Conservation (phyloP, 441 rosid genomes). For the Capsella rubella region DNA sequence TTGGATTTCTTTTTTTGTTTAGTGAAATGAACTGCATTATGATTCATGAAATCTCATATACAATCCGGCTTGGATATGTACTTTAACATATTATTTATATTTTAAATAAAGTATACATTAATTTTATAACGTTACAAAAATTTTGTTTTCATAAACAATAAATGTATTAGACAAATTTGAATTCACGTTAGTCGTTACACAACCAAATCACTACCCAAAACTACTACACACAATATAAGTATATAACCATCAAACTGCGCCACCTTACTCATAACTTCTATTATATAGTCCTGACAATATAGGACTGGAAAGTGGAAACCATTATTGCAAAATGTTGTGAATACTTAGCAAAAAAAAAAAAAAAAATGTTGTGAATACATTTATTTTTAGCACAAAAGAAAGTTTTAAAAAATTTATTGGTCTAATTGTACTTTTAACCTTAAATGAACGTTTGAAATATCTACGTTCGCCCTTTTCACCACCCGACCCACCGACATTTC, state of each 20-base stretch:
- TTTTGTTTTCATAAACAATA: too few species aligned
- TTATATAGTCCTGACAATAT: constrained; percentile 11
- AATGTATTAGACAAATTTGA: too few species aligned
- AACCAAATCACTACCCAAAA: not conserved
- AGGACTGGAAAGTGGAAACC: constrained; percentile 9
- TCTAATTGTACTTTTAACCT: constrained; percentile 1
- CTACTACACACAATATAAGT: too few species aligned
- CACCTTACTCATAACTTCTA: not conserved
- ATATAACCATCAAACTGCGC: not conserved
- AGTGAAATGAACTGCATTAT: not conserved
- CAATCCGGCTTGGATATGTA: not conserved
- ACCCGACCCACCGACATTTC: constrained; percentile 7
- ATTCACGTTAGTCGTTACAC: too few species aligned
- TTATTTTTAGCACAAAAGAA: constrained; percentile 10
- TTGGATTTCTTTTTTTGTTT: not conserved
- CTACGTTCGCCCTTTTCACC: constrained; percentile 1
- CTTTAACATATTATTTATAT: too few species aligned
- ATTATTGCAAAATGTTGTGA: constrained; percentile 17
- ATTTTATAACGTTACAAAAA: too few species aligned
- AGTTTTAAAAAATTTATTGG: constrained; percentile 11
- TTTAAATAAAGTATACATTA: too few species aligned
- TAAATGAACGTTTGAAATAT: constrained; percentile 22
- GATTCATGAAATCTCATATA: not conserved
- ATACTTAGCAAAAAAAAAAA: too few species aligned
- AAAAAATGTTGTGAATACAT: constrained; percentile 23